Conservation (phyloP, 805 yeast genomes). For the Candida verbasci region DNA sequence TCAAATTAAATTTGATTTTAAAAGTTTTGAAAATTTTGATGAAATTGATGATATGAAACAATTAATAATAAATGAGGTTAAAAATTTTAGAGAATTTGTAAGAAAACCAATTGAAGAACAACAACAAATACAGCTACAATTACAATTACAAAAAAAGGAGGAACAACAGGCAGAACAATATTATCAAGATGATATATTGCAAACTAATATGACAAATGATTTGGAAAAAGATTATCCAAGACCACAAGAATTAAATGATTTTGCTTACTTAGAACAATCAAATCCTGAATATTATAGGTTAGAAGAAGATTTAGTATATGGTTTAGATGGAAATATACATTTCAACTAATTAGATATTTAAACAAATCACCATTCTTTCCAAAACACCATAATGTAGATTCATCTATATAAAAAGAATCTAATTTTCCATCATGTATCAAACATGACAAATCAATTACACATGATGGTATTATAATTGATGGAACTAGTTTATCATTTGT, state of each 20-base stretch:
- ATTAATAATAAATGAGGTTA: conserved; percentile 78
- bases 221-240: conserved; percentile 22
- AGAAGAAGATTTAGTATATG: conserved; percentile 43
- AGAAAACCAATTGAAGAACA: conserved; percentile 65
- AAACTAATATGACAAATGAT: conserved; percentile 9
- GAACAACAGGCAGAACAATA: conserved; percentile 19
- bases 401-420: conserved; percentile 27
- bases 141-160: conserved; percentile 27
- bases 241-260: conserved; percentile 42
- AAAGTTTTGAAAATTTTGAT: conserved; percentile 75
- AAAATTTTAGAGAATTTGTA: conserved; percentile 72
- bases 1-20: conserved; percentile 74
- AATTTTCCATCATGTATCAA: conserved; percentile 33
- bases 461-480: conserved; percentile 32
- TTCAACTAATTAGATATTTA: conserved; percentile 16
- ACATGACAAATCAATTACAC: conserved; percentile 27
- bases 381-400: conserved; percentile 30
- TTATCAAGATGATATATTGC: conserved; percentile 15
- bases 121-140: conserved; percentile 36
- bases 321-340: conserved; percentile 32
- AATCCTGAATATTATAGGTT: conserved; percentile 28
- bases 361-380: conserved; percentile 39
- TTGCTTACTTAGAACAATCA: conserved; percentile 17
- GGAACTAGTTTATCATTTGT: conserved; percentile 35
- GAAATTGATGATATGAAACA: conserved; percentile 71